A percentile compares a stretch with the other conserved stretches of the same genome.
These are phyloP conservation scores for Crithidia expoeki DNA, from an alignment of 208 protist species.

Conservation along the genomic window DNA sequence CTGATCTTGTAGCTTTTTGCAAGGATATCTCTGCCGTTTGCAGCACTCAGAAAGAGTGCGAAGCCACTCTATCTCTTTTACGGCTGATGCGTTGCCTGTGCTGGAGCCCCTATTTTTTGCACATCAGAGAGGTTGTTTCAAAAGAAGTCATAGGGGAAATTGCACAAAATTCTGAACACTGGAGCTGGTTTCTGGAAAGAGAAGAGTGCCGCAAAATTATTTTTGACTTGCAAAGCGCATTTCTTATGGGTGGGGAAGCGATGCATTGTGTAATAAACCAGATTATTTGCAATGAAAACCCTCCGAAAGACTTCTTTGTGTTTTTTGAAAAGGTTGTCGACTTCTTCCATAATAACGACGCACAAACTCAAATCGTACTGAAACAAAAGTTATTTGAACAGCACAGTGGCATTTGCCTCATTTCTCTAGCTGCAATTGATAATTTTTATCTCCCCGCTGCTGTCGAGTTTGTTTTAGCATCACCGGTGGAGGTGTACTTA, in stretches of 20 bases:
- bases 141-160: neutral
- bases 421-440: slow-evolving; percentile 2
- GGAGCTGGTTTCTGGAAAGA: slow-evolving; percentile 15
- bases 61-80: neutral
- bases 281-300: neutral
- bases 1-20: slow-evolving; percentile 21
- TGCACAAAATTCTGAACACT: neutral
- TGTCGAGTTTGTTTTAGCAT: neutral
- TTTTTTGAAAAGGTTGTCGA: slow-evolving; percentile 6
- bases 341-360: neutral
- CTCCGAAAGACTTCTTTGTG: neutral
- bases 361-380: neutral
- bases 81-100: slow-evolving; percentile 8
- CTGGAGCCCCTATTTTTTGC: neutral
- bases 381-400: neutral
- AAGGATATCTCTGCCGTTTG: neutral
- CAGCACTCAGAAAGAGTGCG: neutral
- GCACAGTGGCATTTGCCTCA: neutral
- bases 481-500: neutral
- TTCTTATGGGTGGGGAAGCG: neutral
- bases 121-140: neutral
- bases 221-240: neutral
- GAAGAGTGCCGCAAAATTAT: slow-evolving; percentile 5
- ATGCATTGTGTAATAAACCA: neutral
- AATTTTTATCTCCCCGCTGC: slow-evolving; percentile 1